phyloP scores from a whole-genome alignment of 257 asterid species.

The Lithospermum erythrorhizon region DNA sequence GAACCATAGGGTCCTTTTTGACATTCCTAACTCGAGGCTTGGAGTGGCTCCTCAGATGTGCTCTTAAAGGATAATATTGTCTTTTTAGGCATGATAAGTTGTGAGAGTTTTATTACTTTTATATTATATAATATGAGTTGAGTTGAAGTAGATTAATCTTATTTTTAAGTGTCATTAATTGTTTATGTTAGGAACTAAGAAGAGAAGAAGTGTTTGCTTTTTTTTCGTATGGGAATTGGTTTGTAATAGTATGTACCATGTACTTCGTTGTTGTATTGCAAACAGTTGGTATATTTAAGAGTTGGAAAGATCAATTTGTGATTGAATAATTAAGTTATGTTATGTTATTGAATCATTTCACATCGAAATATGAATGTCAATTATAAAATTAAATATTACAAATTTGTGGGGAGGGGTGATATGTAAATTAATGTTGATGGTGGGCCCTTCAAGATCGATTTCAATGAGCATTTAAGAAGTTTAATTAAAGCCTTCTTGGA shows the following conservation, averaged over 20 bases:
- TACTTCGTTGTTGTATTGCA: background rate
- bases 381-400: no score
- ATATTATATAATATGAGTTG: background rate
- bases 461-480: no score
- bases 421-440: no score
- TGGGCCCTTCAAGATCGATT: no score
- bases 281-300: background rate
- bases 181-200: no score
- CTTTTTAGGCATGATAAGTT: background rate
- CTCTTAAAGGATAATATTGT: slow-evolving; percentile 5
- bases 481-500: no score
- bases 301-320: background rate
- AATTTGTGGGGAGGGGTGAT: no score
- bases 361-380: no score
- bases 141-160: background rate
- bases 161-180: background rate
- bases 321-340: no score
- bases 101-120: background rate
- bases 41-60: slow-evolving; percentile 65
- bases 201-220: background rate
- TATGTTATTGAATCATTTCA: no score
- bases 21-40: slow-evolving; percentile 50
- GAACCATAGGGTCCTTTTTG: slow-evolving; percentile 69
- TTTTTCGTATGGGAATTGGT: background rate
- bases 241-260: background rate